These are phyloP conservation scores for Populus tremula DNA, from an alignment of 345 rosid species.

Conservation along the genomic window DNA sequence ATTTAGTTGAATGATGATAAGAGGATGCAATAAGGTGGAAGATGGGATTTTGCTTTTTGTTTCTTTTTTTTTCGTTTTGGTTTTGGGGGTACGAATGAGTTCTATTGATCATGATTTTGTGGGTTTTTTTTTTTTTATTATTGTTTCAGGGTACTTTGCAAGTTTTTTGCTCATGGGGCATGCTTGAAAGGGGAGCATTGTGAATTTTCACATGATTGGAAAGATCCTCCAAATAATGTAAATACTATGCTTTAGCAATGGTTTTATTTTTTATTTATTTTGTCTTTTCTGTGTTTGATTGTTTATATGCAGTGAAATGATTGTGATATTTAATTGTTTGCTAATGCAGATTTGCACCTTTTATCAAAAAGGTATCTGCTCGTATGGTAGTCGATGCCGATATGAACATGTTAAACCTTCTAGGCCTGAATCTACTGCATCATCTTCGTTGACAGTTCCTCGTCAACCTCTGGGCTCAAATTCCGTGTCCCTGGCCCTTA, in stretches of 20 bases:
- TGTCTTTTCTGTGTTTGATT: not conserved
- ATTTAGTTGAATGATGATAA: not conserved
- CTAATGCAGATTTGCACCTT: constrained; percentile 70
- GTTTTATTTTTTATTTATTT: not conserved
- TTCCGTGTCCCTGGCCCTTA: constrained; percentile 26
- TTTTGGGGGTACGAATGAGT: not conserved
- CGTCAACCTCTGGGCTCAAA: constrained; percentile 26
- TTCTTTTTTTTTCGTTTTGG: not conserved
- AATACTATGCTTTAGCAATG: not conserved
- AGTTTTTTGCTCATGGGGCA: constrained; percentile 88
- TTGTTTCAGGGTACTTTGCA: constrained; percentile 59
- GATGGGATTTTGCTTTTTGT: not conserved
- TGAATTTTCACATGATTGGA: constrained; percentile 85
- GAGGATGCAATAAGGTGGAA: not conserved
- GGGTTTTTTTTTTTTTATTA: not conserved
- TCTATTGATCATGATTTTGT: not conserved
- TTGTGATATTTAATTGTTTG: constrained; percentile 1
- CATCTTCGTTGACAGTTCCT: constrained; percentile 49
- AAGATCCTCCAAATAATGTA: constrained; percentile 64
- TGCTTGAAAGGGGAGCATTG: constrained; percentile 93
- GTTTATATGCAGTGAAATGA: not conserved
- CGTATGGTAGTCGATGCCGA: constrained; percentile 80
- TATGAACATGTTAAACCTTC: constrained; percentile 66
- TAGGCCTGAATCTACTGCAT: constrained; percentile 43
- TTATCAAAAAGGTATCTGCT: constrained; percentile 85